Percentiles rank a stretch among this genome's conserved stretches.
Conservation (phyloP, 306 rosid species). For the Purshia tridentata region DNA sequence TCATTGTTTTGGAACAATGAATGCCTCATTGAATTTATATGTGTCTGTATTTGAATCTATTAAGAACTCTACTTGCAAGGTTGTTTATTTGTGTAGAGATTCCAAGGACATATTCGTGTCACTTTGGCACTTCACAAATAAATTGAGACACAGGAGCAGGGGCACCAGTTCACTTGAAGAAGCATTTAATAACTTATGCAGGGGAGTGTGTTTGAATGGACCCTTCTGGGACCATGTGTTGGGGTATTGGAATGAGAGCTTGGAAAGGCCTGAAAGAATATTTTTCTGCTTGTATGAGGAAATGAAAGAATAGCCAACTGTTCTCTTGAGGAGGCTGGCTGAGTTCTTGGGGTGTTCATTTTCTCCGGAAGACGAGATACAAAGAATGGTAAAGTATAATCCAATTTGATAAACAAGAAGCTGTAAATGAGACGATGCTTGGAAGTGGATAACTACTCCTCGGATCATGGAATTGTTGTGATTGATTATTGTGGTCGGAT, state of each 20-base stretch:
- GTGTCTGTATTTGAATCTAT: too few relatives aligned
- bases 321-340: conserved; percentile 22
- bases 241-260: too few relatives aligned
- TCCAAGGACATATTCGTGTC: conserved; percentile 42
- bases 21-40: too few relatives aligned
- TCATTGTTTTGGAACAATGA: too few relatives aligned
- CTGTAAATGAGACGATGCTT: too few relatives aligned
- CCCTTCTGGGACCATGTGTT: too few relatives aligned
- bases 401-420: too few relatives aligned
- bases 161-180: conserved; percentile 21
- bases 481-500: too few relatives aligned
- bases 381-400: conserved; percentile 18
- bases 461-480: too few relatives aligned
- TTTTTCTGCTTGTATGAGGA: conserved; percentile 33
- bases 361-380: conserved; percentile 31
- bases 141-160: neutral
- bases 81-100: conserved; percentile 37
- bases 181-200: conserved; percentile 27
- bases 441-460: too few relatives aligned
- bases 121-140: conserved; percentile 37
- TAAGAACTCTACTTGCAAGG: conserved; percentile 27
- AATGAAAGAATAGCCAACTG: conserved; percentile 20
- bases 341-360: conserved; percentile 39
- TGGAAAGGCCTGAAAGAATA: conserved; percentile 15
- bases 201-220: conserved; percentile 20